Base-by-base conservation (phyloP, 805 yeast species). In the Helenozyma baotianmanensis region DNA sequence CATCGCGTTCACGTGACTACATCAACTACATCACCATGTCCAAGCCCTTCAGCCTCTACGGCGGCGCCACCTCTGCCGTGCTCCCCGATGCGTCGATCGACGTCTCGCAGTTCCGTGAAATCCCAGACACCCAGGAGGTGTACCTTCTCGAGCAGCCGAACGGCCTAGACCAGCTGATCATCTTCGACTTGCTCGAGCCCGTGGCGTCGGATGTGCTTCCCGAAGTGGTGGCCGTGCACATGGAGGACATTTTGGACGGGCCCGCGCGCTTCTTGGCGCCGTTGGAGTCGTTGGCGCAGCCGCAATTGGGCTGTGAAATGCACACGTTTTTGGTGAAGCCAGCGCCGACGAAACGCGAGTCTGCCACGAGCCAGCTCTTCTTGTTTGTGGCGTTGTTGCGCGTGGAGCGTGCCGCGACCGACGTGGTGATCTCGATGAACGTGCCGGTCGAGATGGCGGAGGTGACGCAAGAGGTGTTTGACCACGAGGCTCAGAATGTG, bases 101-200 rank as follows among this genome's bases (percentile, higher is more conserved):
- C 56, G 96, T 88, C 1, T 82, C 95, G 1, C 56, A 65, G 23
- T 53, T 89, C 30, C 65, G 98, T 36, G 85, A 85, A 39, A 76
- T 92, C 3, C 97, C 98, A 0, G 97, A 92, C 50, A 79, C 88
- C 1, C 97, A 92, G 54, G 98, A 90, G 55, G 96, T 90, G 16
- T 92, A 74, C 55, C 76, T 89, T 12, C 28, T 62, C n/a, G 64
- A 63, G 29, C 47, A 41, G 30, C 50, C 67, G 29, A 58, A 29
- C 12, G 38, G 46, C 21, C 37, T 46, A 10, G 74, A 78, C 33
- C 77, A 72, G 43, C 72, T 82, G 12, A 52, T 82, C 8, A 77
- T 82, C n/a, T 50, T 82, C 13, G 92, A 82, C 40, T 53, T 82
- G 11, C 54, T 82, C 41, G 85, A 82, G 43, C 47, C 59, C 16